Evolutionary conservation across 768 basidiomycete species (phyloP), one percentile per base, ranked within the genome.

Genomic region (Dentipellis sp.): DNA sequence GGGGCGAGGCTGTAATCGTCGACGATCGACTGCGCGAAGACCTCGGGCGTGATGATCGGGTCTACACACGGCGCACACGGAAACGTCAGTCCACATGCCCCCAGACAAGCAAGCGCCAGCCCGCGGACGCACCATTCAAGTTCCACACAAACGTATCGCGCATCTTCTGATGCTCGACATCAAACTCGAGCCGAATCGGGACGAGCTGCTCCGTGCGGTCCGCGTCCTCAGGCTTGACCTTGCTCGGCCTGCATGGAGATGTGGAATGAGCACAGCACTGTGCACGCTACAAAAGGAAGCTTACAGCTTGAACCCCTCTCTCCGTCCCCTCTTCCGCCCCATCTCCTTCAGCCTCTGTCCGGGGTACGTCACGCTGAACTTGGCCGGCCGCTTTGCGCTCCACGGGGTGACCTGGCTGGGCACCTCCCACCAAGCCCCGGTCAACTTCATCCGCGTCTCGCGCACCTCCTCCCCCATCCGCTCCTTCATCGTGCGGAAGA

Each of bases 71-170:
- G 17, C 22, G 17, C 19, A 37, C 22, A 59, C 47, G 14, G 34
- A 39, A 19, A 12, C 50, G 29, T 34, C 51, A 36, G 17, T 52
- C 12, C 55, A 4, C 42, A 40, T 45, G 47, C 55, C 37, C 16
- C 22, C 14, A 23, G 12, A 23, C 40, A 49, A 11, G 19, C 10
- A 17, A 17, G 19, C 2, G 42, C 17, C 6, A 19, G 4, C n/a
- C 6, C 29, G 29, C 29, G 29, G 3, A 59, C 82, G n/a, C 55
- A 97, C 94, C 95, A 61, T 88, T 88, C 47, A 94, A 70, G 65
- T 99, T 97, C 97, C 95, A 99, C 47, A 97, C 81, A 71, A 98
- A 97, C 0, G 95, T 93, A 67, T 99, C 97, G 23, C 93, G 82
- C 77, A 97, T 86, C 72, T 87, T 90, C 66, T 90, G 86, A 64